Percentiles rank a stretch among this genome's conserved stretches.
Evolutionary conservation across 169 alveolate genomes (phyloP).

Genomic region (Plasmodium yoelii): DNA sequence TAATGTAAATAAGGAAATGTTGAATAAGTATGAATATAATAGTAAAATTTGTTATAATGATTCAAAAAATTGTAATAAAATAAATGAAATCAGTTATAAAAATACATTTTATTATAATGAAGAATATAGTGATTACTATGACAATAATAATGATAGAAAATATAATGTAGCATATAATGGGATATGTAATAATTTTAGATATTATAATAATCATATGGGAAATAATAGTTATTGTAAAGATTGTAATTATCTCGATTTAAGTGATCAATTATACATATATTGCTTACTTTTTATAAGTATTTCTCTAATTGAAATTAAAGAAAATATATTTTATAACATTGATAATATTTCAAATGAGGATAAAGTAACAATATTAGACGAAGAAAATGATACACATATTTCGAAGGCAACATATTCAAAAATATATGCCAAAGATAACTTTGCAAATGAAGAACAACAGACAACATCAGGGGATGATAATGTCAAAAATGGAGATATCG

Average conservation of each 20-base stretch:
- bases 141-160: neutral
- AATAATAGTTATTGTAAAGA: constrained; percentile 2
- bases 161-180: neutral
- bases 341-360: constrained; percentile 33
- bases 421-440: neutral
- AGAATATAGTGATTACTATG: neutral
- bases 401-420: constrained; percentile 2
- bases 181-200: neutral
- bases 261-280: constrained; percentile 62
- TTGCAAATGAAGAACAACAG: neutral
- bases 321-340: constrained; percentile 31
- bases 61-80: neutral
- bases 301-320: constrained; percentile 47
- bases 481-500: neutral
- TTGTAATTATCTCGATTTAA: constrained; percentile 43
- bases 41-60: neutral
- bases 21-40: constrained; percentile 28
- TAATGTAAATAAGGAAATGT: constrained; percentile 40
- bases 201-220: neutral
- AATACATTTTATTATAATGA: neutral
- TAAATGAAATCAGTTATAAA: neutral
- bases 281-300: constrained; percentile 67
- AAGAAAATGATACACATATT: neutral
- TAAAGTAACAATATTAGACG: neutral
- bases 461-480: neutral